Base-by-base conservation (phyloP, 768 basidiomycete genomes). In the Leccinum sublutescens region DNA sequence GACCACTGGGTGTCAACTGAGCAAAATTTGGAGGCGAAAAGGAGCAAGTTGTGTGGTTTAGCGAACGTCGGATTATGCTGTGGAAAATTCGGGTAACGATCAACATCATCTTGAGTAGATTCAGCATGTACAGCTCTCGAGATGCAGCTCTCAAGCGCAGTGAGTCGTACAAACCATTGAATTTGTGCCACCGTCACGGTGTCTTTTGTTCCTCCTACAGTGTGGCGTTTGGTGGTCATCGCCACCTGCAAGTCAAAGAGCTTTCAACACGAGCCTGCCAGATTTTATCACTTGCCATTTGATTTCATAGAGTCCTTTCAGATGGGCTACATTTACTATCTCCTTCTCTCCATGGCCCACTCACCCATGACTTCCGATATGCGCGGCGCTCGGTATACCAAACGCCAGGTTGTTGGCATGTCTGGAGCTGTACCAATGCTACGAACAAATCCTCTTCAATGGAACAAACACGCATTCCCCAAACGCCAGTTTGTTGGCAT, bases 371-470 rank as follows among this genome's bases (percentile, higher is more conserved):
- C 33, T 5, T 52, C 40, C 61, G 47, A 34, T 43, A 4, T 45
- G 15, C 14, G 19, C 58, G 34, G 52, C 50, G 14, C 25, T 56
- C 29, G 52, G 54, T 23, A 23, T 12, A 10, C 17, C 27, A 27
- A 27, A 27, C 27, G 27, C 27, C 27, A 27, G 47, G 55, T 55
- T 3, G 38, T 54, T 68, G 58, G 66, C 66, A 45, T 56, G 47
- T 66, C 56, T 50, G 60, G 43, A n/a, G 40, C 55, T 49, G 51
- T 60, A 40, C 68, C 68, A 65, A 61, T 54, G 47, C 55, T 52
- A 50, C 43, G 34, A 21, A 52, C 34, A 54, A 56, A n/a, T 21
- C 21, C 21, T 21, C 2, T 21, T 21, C 21, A 21, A 21, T 21
- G 21, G 21, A 21, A 21, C 2, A 21, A 1, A 21, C 21, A 21